phyloP scores from a whole-genome alignment of 805 yeast genomes.

The Suhomyces prunicola region DNA sequence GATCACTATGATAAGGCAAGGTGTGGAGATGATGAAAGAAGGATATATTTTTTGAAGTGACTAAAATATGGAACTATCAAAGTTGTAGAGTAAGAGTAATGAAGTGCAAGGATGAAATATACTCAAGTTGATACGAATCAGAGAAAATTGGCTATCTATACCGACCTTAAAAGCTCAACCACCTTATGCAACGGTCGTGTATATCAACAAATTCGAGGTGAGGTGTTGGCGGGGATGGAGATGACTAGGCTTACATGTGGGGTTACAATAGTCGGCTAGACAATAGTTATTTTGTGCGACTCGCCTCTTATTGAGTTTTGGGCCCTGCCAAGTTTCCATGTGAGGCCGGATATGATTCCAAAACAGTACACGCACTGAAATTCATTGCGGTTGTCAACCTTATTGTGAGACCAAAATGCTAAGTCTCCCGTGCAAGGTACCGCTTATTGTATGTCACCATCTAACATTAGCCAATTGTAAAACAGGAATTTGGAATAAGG shows the following conservation, averaged over 20 bases:
- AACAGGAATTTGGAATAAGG: neutral
- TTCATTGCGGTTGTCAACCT: neutral
- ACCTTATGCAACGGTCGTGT: neutral
- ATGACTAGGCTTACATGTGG: slow-evolving; percentile 2
- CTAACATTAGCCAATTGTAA: neutral
- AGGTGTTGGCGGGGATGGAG: neutral
- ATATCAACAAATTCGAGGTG: neutral
- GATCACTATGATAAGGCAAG: neutral
- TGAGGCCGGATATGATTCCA: neutral
- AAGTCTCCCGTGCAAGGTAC: neutral
- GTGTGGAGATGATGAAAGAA: neutral
- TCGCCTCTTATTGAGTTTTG: neutral
- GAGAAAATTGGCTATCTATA: neutral
- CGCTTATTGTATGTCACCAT: neutral
- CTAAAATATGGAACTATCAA: neutral
- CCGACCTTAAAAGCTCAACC: neutral
- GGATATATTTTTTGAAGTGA: neutral
- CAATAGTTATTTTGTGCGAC: neutral
- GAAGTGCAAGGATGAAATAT: neutral
- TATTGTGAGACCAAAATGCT: neutral
- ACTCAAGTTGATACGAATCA: neutral
- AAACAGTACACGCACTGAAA: neutral
- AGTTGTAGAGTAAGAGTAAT: neutral
- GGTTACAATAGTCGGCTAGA: neutral
- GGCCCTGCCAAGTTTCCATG: neutral